Percentiles rank a stretch among this genome's conserved stretches.
phyloP scores from a whole-genome alignment of 805 yeast genomes.

The Wickerhamiella galacta region DNA sequence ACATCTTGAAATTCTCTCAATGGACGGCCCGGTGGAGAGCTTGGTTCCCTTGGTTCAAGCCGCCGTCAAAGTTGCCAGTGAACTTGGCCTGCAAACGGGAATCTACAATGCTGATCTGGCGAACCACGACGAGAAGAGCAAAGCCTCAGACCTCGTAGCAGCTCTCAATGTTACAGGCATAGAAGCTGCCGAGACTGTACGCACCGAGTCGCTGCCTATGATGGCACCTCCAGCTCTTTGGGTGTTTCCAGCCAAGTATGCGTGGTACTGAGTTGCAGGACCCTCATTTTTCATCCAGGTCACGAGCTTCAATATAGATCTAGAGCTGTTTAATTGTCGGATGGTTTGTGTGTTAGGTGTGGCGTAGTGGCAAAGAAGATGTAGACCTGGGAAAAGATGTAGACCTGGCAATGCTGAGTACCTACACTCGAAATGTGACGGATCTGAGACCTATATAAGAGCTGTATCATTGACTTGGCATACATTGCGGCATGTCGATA shows the following conservation, averaged over 20 bases:
- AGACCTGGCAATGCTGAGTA: no score
- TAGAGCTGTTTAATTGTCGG: no score
- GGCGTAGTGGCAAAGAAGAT: no score
- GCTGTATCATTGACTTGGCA: no score
- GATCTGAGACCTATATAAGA: no score
- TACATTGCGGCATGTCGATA: no score
- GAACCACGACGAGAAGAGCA: conserved; percentile 1
- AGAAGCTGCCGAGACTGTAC: background rate
- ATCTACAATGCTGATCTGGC: background rate
- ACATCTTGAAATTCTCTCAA: background rate
- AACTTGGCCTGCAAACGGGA: background rate
- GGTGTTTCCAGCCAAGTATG: conserved; percentile 3
- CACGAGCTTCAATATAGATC: no score
- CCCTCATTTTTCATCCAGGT: no score
- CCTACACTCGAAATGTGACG: no score
- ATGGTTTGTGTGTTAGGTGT: no score
- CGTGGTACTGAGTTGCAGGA: no score
- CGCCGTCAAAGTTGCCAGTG: background rate
- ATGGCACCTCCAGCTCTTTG: conserved; percentile 1
- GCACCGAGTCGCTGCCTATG: conserved; percentile 2
- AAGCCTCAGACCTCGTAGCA: background rate
- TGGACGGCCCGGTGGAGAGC: background rate
- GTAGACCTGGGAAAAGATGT: no score
- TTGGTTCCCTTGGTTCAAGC: background rate
- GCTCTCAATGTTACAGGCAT: background rate